These are phyloP conservation scores for Teunomyces barrocoloradensis DNA, from an alignment of 805 yeast genomes.

Conservation along the genomic window DNA sequence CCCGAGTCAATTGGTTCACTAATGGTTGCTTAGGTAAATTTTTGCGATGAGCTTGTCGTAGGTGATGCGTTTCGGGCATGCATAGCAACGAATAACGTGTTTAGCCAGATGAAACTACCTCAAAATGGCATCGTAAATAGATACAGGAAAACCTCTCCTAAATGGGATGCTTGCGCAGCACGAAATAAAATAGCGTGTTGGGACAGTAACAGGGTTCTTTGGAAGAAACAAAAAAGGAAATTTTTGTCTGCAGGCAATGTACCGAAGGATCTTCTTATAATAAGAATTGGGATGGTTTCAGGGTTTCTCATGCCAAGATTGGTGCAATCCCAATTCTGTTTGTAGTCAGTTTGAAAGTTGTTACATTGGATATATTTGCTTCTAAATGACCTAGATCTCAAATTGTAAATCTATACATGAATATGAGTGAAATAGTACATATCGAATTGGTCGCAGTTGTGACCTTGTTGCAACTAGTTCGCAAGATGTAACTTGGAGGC, in stretches of 20 bases:
- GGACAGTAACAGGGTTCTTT: background rate
- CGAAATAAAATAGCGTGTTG: background rate
- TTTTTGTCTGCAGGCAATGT: background rate
- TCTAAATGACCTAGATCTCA: background rate
- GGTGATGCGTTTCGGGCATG: background rate
- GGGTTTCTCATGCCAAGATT: background rate
- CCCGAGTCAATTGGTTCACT: background rate
- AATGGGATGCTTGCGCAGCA: background rate
- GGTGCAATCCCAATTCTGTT: background rate
- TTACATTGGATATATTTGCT: background rate
- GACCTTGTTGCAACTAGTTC: too few relatives aligned
- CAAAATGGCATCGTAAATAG: background rate
- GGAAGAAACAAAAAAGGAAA: background rate
- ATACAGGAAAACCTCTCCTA: background rate
- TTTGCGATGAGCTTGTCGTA: background rate
- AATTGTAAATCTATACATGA: background rate
- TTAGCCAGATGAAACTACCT: background rate
- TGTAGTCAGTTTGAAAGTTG: background rate
- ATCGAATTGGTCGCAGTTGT: too few relatives aligned
- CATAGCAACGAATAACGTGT: background rate
- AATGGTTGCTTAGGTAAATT: background rate
- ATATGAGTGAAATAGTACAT: too few relatives aligned
- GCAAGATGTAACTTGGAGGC: background rate
- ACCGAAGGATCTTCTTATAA: background rate
- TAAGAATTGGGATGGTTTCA: background rate